These are phyloP conservation scores for Gastrolobium bilobum DNA, from an alignment of 306 rosid species.

Conservation along the genomic window DNA sequence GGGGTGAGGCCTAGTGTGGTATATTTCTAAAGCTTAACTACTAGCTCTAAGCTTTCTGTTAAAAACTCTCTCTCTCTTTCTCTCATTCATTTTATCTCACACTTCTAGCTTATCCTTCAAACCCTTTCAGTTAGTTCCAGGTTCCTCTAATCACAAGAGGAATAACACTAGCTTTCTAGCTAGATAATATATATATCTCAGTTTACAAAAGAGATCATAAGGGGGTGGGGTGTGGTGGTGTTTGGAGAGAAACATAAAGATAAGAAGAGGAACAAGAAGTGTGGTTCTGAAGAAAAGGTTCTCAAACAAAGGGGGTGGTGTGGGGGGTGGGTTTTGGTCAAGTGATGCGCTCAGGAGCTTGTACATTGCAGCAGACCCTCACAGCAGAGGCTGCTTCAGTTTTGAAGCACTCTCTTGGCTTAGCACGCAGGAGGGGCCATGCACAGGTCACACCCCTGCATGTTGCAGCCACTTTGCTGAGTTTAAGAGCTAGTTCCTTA, in stretches of 20 bases:
- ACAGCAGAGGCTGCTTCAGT: constrained; percentile 98
- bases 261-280: constrained; percentile 32
- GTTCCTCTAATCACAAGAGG: constrained; percentile 42
- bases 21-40: constrained; percentile 56
- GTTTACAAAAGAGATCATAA: constrained; percentile 15
- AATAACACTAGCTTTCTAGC: neutral
- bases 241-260: constrained; percentile 37
- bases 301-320: constrained; percentile 55
- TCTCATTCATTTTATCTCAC: neutral
- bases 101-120: constrained; percentile 23
- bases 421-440: constrained; percentile 89
- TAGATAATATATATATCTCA: neutral
- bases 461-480: constrained; percentile 82
- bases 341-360: constrained; percentile 97
- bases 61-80: constrained; percentile 7
- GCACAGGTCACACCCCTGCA: constrained; percentile 97
- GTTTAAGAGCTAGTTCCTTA: constrained; percentile 62
- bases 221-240: constrained; percentile 54
- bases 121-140: constrained; percentile 27
- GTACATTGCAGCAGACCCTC: constrained; percentile 93
- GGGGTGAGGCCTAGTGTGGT: constrained; percentile 54
- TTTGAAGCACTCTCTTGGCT: constrained; percentile 86
- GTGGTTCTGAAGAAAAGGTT: constrained; percentile 42
- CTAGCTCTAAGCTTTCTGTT: constrained; percentile 32
- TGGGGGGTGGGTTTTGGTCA: constrained; percentile 69